phyloP scores from a whole-genome alignment of 176 grass and related monocot genomes.

The Zoysia japonica region DNA sequence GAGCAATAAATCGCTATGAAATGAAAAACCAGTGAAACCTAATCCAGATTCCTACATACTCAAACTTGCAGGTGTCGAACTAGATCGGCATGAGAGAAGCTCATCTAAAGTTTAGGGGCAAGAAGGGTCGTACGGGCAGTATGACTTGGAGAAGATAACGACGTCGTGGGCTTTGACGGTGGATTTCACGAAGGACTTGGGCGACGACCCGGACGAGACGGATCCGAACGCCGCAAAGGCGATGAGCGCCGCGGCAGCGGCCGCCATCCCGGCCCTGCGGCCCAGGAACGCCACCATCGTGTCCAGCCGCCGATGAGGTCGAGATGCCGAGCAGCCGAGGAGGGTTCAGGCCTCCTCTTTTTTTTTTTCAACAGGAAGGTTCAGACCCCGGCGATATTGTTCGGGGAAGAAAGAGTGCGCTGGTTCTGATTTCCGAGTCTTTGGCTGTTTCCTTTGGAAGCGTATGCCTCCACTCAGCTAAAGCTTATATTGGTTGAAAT shows the following conservation, averaged over 20 bases:
- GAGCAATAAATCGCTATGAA: neutral
- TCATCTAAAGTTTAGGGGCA: neutral
- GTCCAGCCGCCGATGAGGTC: constrained; percentile 37
- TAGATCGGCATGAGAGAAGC: neutral
- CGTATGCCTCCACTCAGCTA: neutral
- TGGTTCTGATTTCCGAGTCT: neutral
- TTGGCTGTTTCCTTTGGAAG: neutral
- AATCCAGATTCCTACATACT: neutral
- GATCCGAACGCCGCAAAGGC: constrained; percentile 50
- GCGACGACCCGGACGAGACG: constrained; percentile 26
- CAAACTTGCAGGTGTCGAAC: neutral
- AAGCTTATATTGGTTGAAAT: neutral
- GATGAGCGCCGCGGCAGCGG: constrained; percentile 36
- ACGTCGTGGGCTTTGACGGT: constrained; percentile 64
- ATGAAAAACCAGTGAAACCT: neutral
- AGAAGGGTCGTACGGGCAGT: constrained; percentile 53
- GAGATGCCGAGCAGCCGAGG: constrained; percentile 3
- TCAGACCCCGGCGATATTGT: neutral
- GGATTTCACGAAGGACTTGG: constrained; percentile 66
- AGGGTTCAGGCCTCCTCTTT: neutral
- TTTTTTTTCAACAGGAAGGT: neutral
- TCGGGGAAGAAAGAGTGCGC: neutral
- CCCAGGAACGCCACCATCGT: constrained; percentile 47
- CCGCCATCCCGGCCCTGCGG: constrained; percentile 32
- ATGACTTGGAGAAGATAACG: constrained; percentile 84